Evolutionary conservation across 331 rosid species (phyloP), one percentile per base, ranked within the genome.

Genomic region (Acacia concinna): DNA sequence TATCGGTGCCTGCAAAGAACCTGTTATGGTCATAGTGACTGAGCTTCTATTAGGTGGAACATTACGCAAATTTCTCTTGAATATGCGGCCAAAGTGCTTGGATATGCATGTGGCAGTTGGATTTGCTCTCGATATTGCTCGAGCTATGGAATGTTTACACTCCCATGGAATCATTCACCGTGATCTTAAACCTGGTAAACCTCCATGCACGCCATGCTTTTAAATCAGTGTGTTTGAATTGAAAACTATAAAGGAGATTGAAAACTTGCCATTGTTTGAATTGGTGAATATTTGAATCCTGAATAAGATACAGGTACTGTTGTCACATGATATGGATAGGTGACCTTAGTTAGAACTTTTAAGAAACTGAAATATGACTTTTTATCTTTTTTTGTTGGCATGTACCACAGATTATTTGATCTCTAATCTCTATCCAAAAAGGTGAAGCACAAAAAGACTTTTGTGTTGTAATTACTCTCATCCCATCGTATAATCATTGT

Each of bases 1-100:
- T 81, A 92, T 92, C 83, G 98, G 98, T 40, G 98, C 97, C 85
- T 94, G 98, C 86, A 92, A 92, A 76, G 95, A 92, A 80, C 97
- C 97, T 73, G 83, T 94, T 68, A 92, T 92, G 98, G 98, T 94
- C 47, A 92, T 94, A 85, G 98, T 94, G 51, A 94, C 97, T 23
- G 98, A 94, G 84, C 90, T 94, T 84, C 95, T 94, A 66, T 79
- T 82, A 63, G 98, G 97, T 9, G 97, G 97, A 77, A 94, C 98
- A 4, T 79, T 94, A 88, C 97, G 97, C 73, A 94, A 91, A 83
- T 88, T 82, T 86, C 89, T 94, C 84, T 77, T 91, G 91, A 87
- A 78, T 78, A 83, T 91, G 89, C 94, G 97, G 75, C 98, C 98
- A 21, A 85, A 85, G 40, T 82, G 98, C 87, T 81, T 94, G 95